Conservation (phyloP, 2,329 filamentous ascomycete genomes). For the Aspergillus persii region DNA sequence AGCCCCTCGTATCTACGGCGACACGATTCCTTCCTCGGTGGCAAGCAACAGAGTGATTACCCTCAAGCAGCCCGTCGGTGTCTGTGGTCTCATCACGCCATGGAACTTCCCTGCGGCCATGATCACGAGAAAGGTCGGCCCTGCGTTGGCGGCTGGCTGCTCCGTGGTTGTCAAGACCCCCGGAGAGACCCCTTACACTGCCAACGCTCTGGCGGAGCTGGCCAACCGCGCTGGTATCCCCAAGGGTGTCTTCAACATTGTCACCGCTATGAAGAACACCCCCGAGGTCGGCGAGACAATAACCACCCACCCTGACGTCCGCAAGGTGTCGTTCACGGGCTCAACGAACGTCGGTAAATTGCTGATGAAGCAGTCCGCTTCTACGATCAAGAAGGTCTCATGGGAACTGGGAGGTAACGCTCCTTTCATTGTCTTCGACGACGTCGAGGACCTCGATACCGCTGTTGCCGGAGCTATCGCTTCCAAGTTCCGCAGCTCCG, state of each 20-base stretch:
- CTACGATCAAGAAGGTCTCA: slow-evolving; percentile 80
- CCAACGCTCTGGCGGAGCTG: slow-evolving; percentile 82
- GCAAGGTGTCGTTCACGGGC: slow-evolving; percentile 93
- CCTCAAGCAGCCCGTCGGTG: slow-evolving; percentile 64
- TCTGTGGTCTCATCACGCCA: slow-evolving; percentile 66
- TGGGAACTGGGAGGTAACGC: slow-evolving; percentile 94
- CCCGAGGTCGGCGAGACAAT: slow-evolving; percentile 72
- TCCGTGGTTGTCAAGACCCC: slow-evolving; percentile 91
- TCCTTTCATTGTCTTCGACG: slow-evolving; percentile 95
- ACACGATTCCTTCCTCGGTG: slow-evolving; percentile 60
- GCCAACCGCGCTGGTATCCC: slow-evolving; percentile 85
- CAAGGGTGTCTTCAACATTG: slow-evolving; percentile 83
- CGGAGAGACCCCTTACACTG: slow-evolving; percentile 87
- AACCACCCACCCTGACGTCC: slow-evolving; percentile 72
- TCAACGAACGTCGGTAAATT: slow-evolving; percentile 65
- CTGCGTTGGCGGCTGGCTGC: slow-evolving; percentile 84
- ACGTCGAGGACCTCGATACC: slow-evolving; percentile 75
- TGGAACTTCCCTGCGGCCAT: slow-evolving; percentile 63
- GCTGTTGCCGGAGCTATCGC: slow-evolving; percentile 80
- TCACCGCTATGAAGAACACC: slow-evolving; percentile 78
- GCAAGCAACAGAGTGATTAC: slow-evolving; percentile 62
- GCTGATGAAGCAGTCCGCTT: slow-evolving; percentile 85
- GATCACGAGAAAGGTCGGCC: slow-evolving; percentile 52
- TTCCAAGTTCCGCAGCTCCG: slow-evolving; percentile 90
- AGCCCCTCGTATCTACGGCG: slow-evolving; percentile 57